Percentiles rank a stretch among this genome's conserved stretches.
Evolutionary conservation across 768 basidiomycete species (phyloP).

Genomic region (Boletus sp.): DNA sequence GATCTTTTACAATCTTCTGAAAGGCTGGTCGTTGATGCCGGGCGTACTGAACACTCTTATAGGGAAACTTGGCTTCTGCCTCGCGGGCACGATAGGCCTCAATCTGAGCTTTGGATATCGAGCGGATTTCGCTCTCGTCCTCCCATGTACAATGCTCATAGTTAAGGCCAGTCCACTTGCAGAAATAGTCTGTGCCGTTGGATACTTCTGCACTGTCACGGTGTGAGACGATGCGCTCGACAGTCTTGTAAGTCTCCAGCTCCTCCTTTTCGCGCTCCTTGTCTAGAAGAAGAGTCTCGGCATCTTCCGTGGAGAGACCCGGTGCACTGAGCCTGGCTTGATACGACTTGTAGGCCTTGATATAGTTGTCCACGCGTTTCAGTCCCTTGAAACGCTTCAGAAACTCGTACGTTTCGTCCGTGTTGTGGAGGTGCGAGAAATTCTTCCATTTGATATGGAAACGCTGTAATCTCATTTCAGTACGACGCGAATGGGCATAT

Average conservation of each 20-base stretch:
- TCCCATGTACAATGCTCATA: slow-evolving; percentile 99
- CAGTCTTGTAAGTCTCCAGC: slow-evolving; percentile 84
- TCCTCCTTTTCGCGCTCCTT: slow-evolving; percentile 91
- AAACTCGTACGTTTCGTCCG: slow-evolving; percentile 97
- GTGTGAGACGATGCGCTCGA: slow-evolving; percentile 86
- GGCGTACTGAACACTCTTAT: slow-evolving; percentile 71
- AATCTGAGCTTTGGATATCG: slow-evolving; percentile 75
- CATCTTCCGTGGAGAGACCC: slow-evolving; percentile 78
- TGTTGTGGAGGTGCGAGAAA: slow-evolving; percentile 97
- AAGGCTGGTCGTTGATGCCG: slow-evolving; percentile 73
- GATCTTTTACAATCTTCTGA: slow-evolving; percentile 82
- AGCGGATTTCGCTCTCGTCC: slow-evolving; percentile 70
- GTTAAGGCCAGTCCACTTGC: slow-evolving; percentile 94
- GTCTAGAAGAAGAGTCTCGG: slow-evolving; percentile 85
- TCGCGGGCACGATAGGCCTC: slow-evolving; percentile 77
- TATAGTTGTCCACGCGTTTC: slow-evolving; percentile 98
- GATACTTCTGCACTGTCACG: slow-evolving; percentile 54
- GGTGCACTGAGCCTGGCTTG: slow-evolving; percentile 63
- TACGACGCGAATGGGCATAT: not conserved
- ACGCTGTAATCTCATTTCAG: slow-evolving; percentile 52
- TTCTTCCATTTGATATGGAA: slow-evolving; percentile 99
- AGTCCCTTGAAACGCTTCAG: slow-evolving; percentile 93
- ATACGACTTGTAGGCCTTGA: slow-evolving; percentile 83
- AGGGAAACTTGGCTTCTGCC: slow-evolving; percentile 78
- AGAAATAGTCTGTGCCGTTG: slow-evolving; percentile 78